Base-by-base conservation (phyloP, 2,329 filamentous ascomycete species). In the Pseudocercospora cruenta region DNA sequence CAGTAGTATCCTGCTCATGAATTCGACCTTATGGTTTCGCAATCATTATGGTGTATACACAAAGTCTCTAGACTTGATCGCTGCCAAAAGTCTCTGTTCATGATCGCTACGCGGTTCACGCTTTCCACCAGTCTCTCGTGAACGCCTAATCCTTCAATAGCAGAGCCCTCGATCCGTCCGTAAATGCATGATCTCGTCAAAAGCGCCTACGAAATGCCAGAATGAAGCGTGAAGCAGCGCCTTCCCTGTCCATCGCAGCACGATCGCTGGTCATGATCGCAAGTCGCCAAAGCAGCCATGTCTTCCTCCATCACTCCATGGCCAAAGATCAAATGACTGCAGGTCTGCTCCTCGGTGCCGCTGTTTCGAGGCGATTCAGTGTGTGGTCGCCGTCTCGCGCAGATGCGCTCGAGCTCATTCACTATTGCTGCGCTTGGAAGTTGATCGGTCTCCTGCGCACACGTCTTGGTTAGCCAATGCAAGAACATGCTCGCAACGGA, bases 111-210 rank as follows among this genome's bases (percentile, higher is more conserved):
- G 28, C 28, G 28, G 4, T 31, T 31, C 28, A 31, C 28, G 28
- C 28, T 31, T 31, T 31, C 28, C 28, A 9, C 28, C 28, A 31
- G 39, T 45, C 39, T 22, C 21, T 19, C 19, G 47, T 28, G 8
- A 26, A 26, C 51, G 51, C 51, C 16, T 9, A 55, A 33, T 12
- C 55, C n/a, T 21, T 6, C 31, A 12, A 49, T 16, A 19, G 51
- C 24, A 21, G 10, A 9, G 8, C 33, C 21, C 14, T 58, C 47
- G 8, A 21, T 39, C 55, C 55, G 24, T 58, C 55, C 55, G 55
- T 58, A 22, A 58, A 58, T 58, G 55, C 55, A 39, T 58, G 31
- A 58, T 58, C 24, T 55, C 51, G 51, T 55, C 51, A 55, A 55
- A 28, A 10, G 51, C 51, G 51, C 51, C 51, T 33, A 31, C 24